Evolutionary conservation across 352 stramenopile genomes (phyloP).

Genomic region (Elongisporangium senticosum): DNA sequence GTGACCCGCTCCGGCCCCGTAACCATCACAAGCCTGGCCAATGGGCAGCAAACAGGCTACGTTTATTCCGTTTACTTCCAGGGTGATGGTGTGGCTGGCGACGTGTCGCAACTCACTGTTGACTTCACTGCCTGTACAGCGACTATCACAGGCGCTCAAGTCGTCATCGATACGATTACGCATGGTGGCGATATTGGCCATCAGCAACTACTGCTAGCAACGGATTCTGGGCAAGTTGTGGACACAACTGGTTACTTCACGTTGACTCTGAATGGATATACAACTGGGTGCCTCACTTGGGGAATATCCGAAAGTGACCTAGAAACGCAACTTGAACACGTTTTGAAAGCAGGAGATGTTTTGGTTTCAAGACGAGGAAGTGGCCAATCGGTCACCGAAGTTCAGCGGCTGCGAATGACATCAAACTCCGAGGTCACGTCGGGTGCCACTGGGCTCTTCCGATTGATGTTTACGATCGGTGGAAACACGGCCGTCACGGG

Average conservation of each 20-base stretch:
- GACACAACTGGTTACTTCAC: conserved; percentile 57
- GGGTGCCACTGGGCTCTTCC: conserved; percentile 41
- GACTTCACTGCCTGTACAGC: conserved; percentile 17
- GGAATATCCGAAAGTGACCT: conserved; percentile 40
- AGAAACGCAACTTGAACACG: conserved; percentile 34
- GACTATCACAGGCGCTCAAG: conserved; percentile 16
- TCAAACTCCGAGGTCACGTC: conserved; percentile 56
- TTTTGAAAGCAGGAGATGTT: conserved; percentile 35
- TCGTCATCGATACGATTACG: conserved; percentile 36
- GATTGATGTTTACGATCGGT: conserved; percentile 56
- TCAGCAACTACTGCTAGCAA: conserved; percentile 76
- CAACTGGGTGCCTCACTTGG: conserved; percentile 52
- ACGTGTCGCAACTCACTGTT: conserved; percentile 58
- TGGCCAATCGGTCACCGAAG: conserved; percentile 53
- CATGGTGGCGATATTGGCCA: conserved; percentile 79
- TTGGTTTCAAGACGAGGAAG: conserved; percentile 54
- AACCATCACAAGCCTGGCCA: conserved; percentile 18
- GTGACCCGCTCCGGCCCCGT: conserved; percentile 47
- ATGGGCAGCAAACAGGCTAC: conserved; percentile 43
- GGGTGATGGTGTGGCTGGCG: conserved; percentile 70
- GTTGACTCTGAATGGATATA: conserved; percentile 16
- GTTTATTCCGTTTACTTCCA: conserved; percentile 93
- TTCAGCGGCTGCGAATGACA: conserved; percentile 67
- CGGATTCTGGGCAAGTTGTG: conserved; percentile 66
- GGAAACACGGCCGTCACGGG: conserved; percentile 35